These are phyloP conservation scores for Ogataea naganishii DNA, from an alignment of 805 yeast genomes.

Conservation along the genomic window DNA sequence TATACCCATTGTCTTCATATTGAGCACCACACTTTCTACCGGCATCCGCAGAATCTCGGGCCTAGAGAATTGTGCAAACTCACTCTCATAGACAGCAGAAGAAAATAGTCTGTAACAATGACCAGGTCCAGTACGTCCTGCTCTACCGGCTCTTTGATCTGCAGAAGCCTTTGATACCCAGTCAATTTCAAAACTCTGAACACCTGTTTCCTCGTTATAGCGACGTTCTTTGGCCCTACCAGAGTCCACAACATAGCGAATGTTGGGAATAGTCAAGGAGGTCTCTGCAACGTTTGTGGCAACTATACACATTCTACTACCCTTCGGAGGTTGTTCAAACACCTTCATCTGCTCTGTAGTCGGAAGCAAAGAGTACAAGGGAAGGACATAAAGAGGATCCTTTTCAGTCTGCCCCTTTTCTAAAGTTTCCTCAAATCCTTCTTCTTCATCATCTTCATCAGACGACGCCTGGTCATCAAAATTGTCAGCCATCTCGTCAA, in stretches of 20 bases:
- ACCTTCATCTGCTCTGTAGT: constrained; percentile 92
- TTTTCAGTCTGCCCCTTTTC: constrained; percentile 63
- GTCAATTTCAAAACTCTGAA: constrained; percentile 82
- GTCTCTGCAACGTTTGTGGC: constrained; percentile 99
- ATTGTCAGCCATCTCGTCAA: constrained; percentile 28
- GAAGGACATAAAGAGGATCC: constrained; percentile 84
- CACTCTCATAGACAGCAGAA: constrained; percentile 87
- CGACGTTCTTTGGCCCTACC: constrained; percentile 90
- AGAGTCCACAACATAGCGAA: constrained; percentile 89
- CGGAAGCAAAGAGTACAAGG: constrained; percentile 88
- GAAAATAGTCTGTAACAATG: constrained; percentile 90
- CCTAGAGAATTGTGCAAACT: constrained; percentile 68
- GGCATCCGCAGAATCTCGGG: constrained; percentile 96
- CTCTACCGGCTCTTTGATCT: constrained; percentile 92
- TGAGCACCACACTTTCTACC: constrained; percentile 88
- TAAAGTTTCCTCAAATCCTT: constrained; percentile 62
- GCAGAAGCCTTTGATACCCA: constrained; percentile 97
- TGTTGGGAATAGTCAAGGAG: constrained; percentile 91
- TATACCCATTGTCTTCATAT: constrained; percentile 96
- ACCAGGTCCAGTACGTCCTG: constrained; percentile 98
- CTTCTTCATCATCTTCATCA: constrained; percentile 50
- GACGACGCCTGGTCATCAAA: constrained; percentile 33
- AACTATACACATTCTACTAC: constrained; percentile 81
- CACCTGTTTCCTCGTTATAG: constrained; percentile 75
- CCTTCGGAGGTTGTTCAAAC: constrained; percentile 76